phyloP scores from a whole-genome alignment of 75 land plant species.

The Azolla pinnata region DNA sequence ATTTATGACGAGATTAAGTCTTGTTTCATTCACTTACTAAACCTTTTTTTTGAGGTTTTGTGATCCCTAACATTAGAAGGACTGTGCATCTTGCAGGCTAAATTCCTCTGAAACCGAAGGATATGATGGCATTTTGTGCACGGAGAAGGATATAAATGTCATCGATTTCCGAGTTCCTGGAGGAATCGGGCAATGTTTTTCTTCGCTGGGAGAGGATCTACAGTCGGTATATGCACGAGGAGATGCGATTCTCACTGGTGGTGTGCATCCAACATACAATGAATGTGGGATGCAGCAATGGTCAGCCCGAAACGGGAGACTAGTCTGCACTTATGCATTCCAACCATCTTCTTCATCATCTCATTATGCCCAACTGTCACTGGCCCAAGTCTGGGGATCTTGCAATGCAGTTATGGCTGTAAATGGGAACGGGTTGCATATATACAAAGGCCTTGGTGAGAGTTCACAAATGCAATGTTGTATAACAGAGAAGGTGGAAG shows the following conservation, averaged over 20 bases:
- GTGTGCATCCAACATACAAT: slow-evolving; percentile 13
- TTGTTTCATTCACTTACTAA: no score
- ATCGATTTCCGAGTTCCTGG: slow-evolving; percentile 79
- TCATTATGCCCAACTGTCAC: slow-evolving; percentile 30
- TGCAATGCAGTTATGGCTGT: slow-evolving; percentile 60
- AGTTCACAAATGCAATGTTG: no score
- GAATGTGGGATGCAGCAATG: slow-evolving; percentile 59
- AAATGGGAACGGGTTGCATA: slow-evolving; percentile 60
- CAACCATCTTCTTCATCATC: slow-evolving; percentile 52
- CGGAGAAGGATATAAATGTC: slow-evolving; percentile 64
- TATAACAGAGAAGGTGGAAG: slow-evolving; percentile 21
- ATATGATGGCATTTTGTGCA: slow-evolving; percentile 84
- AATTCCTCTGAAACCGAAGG: slow-evolving; percentile 83
- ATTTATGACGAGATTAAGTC: no score
- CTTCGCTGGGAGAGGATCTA: slow-evolving; percentile 38
- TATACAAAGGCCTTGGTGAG: slow-evolving; percentile 51
- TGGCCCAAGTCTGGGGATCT: slow-evolving; percentile 93
- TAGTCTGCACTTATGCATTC: slow-evolving; percentile 39
- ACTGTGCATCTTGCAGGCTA: background rate
- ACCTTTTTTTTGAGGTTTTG: no score
- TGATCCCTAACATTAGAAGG: background rate
- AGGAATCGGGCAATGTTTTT: slow-evolving; percentile 64
- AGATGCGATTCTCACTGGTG: slow-evolving; percentile 60
- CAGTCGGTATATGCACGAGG: slow-evolving; percentile 82
- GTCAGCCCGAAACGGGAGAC: slow-evolving; percentile 65